phyloP scores from a whole-genome alignment of 495 filamentous ascomycete species.

The Aspergillus haitiensis region DNA sequence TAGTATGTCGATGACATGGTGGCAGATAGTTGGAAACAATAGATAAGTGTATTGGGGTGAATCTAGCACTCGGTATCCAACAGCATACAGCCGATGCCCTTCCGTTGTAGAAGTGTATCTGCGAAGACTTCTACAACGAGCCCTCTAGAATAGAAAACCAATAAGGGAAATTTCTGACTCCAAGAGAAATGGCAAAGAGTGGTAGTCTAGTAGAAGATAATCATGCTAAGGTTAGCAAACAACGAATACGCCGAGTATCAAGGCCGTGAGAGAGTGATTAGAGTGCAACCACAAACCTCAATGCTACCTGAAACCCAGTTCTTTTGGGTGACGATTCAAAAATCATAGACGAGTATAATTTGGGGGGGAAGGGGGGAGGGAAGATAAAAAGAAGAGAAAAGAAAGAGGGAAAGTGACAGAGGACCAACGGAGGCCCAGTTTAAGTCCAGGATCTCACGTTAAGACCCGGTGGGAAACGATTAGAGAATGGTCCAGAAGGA shows the following conservation, averaged over 20 bases:
- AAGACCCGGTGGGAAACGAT: not conserved
- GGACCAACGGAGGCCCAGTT: not conserved
- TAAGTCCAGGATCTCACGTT: not conserved
- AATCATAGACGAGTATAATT: too few relatives aligned
- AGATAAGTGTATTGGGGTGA: not conserved
- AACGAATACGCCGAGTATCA: not conserved
- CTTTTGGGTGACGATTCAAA: too few relatives aligned
- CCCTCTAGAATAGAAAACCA: not conserved
- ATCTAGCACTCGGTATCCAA: constrained; percentile 10
- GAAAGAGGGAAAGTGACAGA: not conserved
- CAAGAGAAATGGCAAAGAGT: not conserved
- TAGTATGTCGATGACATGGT: constrained; percentile 47
- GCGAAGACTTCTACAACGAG: not conserved
- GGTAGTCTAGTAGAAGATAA: not conserved
- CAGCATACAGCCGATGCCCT: not conserved
- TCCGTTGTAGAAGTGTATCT: not conserved
- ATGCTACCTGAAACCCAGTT: too few relatives aligned
- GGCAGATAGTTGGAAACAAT: not conserved
- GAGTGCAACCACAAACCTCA: too few relatives aligned
- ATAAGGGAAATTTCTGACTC: not conserved
- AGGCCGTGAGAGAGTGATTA: too few relatives aligned
- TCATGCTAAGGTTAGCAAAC: not conserved
- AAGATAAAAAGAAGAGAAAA: constrained; percentile 3
- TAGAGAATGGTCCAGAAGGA: constrained; percentile 6
- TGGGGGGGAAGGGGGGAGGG: not conserved